Base-by-base conservation (phyloP, 2,329 filamentous ascomycete species). In the Xylaria sp. region DNA sequence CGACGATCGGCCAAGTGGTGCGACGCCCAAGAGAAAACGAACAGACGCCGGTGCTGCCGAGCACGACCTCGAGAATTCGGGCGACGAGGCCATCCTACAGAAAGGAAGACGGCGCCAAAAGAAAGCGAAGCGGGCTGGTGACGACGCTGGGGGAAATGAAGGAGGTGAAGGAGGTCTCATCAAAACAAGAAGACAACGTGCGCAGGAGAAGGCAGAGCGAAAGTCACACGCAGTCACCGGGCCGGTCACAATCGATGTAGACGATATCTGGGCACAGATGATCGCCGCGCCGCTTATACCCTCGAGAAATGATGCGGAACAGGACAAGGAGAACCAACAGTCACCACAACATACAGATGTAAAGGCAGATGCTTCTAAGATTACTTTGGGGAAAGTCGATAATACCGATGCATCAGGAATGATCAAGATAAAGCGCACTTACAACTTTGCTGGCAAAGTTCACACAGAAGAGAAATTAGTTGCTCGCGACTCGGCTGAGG, bases 401-500 rank as follows among this genome's bases (percentile, higher is more conserved):
- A 74, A 75, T 1, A 48, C 73, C 4, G 65, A 67, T 21, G 46
- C 59, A 2, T 66, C 76, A 2, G 73, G 77, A 4, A 81, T 80
- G 77, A 80, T 92, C 68, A 84, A 83, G 62, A 89, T 92, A 63
- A 90, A 87, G 69, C 86, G 88, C 29, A 88, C 85, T 13, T 92
- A 91, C 76, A 90, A 89, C 68, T 92, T 92, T 68, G 90, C 90
- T 35, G 90, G 90, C 29, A 86, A 89, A 69, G 81, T 89, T 11
- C 87, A 90, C 69, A 89, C 84, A 0, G 90, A 92, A 70, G 87
- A 91, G 72, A 91, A 90, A 72, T 77, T 88, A 10, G 87, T 92
- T 1, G 78, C 85, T 3, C 81, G 84, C 44, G 81, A 86, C 70
- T 90, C 87, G 0, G 87, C 87, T 55, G 88, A 90, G 72, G 88